phyloP scores from a whole-genome alignment of 139 green algal genomes.

The Desmodesmus armatus region DNA sequence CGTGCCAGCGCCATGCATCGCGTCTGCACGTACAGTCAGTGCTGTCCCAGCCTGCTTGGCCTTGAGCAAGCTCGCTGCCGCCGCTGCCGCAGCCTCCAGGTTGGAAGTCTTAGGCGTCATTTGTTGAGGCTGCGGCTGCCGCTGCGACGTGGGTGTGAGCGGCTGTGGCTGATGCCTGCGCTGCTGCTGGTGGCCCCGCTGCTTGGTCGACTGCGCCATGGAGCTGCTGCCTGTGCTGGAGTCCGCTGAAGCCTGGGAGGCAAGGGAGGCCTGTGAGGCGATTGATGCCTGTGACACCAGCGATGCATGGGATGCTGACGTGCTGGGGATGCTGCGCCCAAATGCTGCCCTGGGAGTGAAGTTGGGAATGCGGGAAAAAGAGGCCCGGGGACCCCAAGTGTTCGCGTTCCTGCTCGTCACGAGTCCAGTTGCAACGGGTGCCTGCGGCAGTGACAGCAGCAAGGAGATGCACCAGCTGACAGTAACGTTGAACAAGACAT shows the following conservation, averaged over 20 bases:
- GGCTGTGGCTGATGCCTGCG: conserved; percentile 3
- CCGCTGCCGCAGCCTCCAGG: conserved; percentile 26
- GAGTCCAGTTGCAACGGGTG: conserved; percentile 26
- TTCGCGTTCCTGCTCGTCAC: background rate
- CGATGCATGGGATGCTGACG: background rate
- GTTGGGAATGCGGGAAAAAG: conserved; percentile 31
- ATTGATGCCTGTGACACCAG: too few species aligned
- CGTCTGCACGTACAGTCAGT: background rate
- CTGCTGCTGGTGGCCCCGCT: background rate
- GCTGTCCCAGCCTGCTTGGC: background rate
- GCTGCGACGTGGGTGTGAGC: background rate
- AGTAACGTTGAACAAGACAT: background rate
- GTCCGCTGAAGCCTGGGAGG: background rate
- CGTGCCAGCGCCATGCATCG: too few species aligned
- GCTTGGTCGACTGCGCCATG: background rate
- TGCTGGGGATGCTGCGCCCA: conserved; percentile 11
- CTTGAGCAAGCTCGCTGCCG: conserved; percentile 9
- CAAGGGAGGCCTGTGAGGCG: too few species aligned
- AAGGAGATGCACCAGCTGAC: background rate
- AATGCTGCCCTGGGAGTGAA: background rate
- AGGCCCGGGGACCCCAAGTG: conserved; percentile 8
- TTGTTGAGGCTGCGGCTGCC: background rate
- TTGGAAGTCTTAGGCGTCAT: background rate
- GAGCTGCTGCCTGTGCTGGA: conserved; percentile 25
- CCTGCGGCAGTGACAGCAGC: background rate